Conservation (phyloP, 2,329 filamentous ascomycete species). For the Colletotrichum costaricense region DNA sequence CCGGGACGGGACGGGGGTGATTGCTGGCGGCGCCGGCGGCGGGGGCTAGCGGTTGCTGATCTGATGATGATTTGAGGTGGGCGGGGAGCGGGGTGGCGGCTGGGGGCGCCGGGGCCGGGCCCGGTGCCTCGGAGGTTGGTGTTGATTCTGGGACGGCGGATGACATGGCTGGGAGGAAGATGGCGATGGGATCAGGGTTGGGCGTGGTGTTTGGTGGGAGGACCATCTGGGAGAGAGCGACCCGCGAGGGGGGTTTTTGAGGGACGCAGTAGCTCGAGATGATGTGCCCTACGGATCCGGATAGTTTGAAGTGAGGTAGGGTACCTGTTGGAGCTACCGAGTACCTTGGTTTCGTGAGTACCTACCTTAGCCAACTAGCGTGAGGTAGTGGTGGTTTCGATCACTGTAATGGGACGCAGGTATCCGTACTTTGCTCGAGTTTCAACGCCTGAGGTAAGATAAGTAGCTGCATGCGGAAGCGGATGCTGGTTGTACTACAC, state of each 20-base stretch:
- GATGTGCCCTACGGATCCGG: constrained; percentile 2
- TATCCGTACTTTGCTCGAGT: background rate
- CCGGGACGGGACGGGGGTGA: constrained; percentile 5
- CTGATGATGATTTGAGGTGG: constrained; percentile 8
- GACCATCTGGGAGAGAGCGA: constrained; percentile 22
- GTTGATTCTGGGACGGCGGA: constrained; percentile 9
- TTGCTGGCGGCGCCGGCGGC: constrained; percentile 8
- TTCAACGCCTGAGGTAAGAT: background rate
- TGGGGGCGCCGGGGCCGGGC: constrained; percentile 13
- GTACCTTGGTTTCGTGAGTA: background rate
- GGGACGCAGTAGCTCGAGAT: background rate
- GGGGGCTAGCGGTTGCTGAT: constrained; percentile 4
- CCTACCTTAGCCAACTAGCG: background rate
- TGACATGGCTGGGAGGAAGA: constrained; percentile 36
- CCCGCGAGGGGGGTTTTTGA: background rate
- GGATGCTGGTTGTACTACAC: background rate
- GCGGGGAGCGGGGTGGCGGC: constrained; percentile 29
- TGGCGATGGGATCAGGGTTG: constrained; percentile 22
- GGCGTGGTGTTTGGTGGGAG: constrained; percentile 29
- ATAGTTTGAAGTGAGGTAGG: background rate
- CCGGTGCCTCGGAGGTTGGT: constrained; percentile 10
- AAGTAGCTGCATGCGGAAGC: background rate
- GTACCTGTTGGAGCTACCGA: background rate
- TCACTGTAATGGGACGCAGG: background rate
- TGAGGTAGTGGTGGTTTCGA: too few species aligned